Evolutionary conservation across 2,329 filamentous ascomycete genomes (phyloP), one percentile per base, ranked within the genome.

Genomic region (Penicillium hesseltinei): DNA sequence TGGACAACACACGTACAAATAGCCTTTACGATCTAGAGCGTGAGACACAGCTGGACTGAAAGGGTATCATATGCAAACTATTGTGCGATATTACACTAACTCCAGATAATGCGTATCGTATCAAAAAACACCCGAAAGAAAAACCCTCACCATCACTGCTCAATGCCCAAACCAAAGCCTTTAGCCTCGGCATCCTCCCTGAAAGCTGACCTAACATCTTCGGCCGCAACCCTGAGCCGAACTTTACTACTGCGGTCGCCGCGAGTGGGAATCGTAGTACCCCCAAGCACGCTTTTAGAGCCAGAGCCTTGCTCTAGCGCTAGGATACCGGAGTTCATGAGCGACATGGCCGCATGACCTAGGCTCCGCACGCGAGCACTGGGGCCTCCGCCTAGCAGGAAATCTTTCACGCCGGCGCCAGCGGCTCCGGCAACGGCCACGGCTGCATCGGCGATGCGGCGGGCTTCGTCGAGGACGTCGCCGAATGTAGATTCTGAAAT

Each of bases 241-340:
- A 99, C 84, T 73, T 95, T 92, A 56, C 91, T 93, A 23, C 91
- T 91, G 43, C 94, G 82, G 71, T 97, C 93, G 0, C 92, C 88
- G 63, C 87, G 87, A 58, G 80, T 76, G 19, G 88, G 84, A 35
- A 72, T 69, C 4, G 84, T 84, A 39, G 70, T 68, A 40, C 65
- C 72, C 46, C 68, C 71, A 10, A 72, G 52, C 5, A 67, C 53
- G 7, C 61, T 69, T 55, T 67, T 70, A 27, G 67, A 61, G 8
- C 65, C 67, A 8, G 63, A 63, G 35, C 67, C 71, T 39, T 69
- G 71, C 62, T 99, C 94, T 51, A 99, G 75, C 6, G 91, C 90
- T 57, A 99, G 82, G 51, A 99, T 85, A 0, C 94, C 94, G 0
- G 92, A 91, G 59, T 94, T 92, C 60, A 90, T 88, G 21, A 99